Evolutionary conservation across 768 basidiomycete species (phyloP).

Genomic region (Holtermannia corniformis): DNA sequence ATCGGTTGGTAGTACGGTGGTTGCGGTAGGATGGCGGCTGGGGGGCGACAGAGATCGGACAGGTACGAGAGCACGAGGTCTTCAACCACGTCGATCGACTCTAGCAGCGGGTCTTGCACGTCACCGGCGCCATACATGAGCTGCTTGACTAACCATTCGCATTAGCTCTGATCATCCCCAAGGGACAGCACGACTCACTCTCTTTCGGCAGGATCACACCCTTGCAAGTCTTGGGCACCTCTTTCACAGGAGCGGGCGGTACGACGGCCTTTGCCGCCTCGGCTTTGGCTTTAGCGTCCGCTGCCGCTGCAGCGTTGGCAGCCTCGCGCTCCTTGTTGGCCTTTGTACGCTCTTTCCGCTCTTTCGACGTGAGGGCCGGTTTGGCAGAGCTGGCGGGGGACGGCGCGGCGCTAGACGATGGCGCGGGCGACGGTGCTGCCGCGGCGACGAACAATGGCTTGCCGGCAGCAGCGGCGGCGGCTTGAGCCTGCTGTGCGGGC

Average conservation of each 20-base stretch:
- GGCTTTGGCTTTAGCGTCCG: background rate
- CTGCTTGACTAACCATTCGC: conserved; percentile 13
- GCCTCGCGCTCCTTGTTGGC: background rate
- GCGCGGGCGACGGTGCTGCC: background rate
- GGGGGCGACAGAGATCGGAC: conserved; percentile 29
- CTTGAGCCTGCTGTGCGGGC: background rate
- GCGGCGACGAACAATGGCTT: background rate
- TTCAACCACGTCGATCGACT: conserved; percentile 31
- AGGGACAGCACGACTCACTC: conserved; percentile 14
- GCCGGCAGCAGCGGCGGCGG: background rate
- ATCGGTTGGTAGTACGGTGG: conserved; percentile 4
- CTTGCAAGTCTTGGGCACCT: conserved; percentile 1
- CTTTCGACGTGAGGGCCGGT: background rate
- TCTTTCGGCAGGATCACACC: conserved; percentile 28
- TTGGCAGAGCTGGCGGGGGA: background rate
- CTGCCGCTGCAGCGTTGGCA: background rate
- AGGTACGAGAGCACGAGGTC: conserved; percentile 30
- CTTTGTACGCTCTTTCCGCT: background rate
- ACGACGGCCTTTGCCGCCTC: background rate
- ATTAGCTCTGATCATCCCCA: background rate
- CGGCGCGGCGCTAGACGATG: background rate
- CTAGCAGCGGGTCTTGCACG: conserved; percentile 20
- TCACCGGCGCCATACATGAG: conserved; percentile 36
- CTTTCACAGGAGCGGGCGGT: background rate
- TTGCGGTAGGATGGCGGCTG: conserved; percentile 14